Conservation (phyloP, 257 asterid genomes). For the Striga asiatica region DNA sequence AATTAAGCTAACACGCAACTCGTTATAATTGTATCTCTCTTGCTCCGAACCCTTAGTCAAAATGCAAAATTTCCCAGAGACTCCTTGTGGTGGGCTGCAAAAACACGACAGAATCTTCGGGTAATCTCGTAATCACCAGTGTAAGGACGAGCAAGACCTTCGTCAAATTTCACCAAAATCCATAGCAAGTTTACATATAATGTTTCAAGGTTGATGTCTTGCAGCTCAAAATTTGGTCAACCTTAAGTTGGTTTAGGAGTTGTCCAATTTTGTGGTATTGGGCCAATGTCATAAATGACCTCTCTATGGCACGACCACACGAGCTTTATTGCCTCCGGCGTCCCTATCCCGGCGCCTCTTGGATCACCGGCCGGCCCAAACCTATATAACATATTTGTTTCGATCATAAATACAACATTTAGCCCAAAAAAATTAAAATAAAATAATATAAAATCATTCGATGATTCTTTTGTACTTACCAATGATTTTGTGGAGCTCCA, state of each 20-base stretch:
- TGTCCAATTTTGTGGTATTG: slow-evolving; percentile 54
- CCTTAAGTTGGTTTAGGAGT: slow-evolving; percentile 41
- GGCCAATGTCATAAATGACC: slow-evolving; percentile 66
- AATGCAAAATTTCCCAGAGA: no score
- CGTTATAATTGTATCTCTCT: no score
- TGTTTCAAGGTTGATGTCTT: no score
- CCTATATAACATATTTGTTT: slow-evolving; percentile 45
- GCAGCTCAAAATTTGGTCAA: no score
- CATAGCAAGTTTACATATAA: no score
- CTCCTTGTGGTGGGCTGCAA: no score
- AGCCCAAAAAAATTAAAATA: neutral
- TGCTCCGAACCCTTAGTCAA: no score
- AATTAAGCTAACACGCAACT: no score
- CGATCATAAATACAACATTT: neutral
- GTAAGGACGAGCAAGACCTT: no score
- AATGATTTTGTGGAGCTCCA: slow-evolving; percentile 93
- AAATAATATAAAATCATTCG: neutral
- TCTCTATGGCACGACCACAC: slow-evolving; percentile 95
- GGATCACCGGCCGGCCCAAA: slow-evolving; percentile 93
- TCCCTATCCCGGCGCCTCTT: slow-evolving; percentile 87
- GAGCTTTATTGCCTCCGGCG: slow-evolving; percentile 81
- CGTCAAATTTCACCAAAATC: no score
- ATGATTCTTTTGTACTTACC: slow-evolving; percentile 40
- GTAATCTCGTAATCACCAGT: no score
- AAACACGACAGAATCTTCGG: no score